These are phyloP conservation scores for Fusarium scirpi DNA, from an alignment of 2,329 filamentous ascomycete species.

Conservation along the genomic window DNA sequence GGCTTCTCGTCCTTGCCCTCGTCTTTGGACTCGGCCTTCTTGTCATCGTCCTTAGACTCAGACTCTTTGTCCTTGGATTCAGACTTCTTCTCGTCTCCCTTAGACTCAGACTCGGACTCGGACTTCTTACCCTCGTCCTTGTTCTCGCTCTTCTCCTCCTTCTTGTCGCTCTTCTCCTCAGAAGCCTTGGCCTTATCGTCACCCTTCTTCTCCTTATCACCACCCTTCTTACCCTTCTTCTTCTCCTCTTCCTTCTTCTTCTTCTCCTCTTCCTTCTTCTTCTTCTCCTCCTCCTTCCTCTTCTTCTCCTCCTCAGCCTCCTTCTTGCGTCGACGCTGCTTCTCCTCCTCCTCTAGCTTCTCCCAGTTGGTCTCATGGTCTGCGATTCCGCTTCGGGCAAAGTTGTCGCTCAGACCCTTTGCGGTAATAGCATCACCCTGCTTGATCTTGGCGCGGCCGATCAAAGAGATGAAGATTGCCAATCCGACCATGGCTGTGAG, in stretches of 20 bases:
- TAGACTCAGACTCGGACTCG: conserved; percentile 36
- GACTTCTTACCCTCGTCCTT: conserved; percentile 13
- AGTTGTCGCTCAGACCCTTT: conserved; percentile 53
- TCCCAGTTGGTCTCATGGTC: conserved; percentile 59
- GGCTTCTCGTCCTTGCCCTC: conserved; percentile 26
- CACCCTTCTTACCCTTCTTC: no score
- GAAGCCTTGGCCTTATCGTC: conserved; percentile 11
- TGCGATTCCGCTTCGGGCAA: conserved; percentile 52
- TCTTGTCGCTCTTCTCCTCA: conserved; percentile 39
- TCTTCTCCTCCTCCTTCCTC: conserved; percentile 53
- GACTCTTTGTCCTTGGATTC: conserved; percentile 31
- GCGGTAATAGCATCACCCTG: conserved; percentile 48
- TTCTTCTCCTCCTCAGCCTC: conserved; percentile 55
- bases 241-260: conserved; percentile 44
- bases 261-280: conserved; percentile 49
- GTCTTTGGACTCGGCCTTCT: conserved; percentile 29
- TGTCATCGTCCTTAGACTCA: conserved; percentile 18
- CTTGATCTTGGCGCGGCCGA: conserved; percentile 83
- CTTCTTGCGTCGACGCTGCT: conserved; percentile 53
- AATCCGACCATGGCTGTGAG: conserved; percentile 89
- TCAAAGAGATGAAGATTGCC: conserved; percentile 82
- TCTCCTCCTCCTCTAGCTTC: conserved; percentile 59
- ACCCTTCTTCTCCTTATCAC: no score
- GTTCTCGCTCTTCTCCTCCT: conserved; percentile 42
- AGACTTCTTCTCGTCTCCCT: conserved; percentile 33